Base-by-base conservation (phyloP, 345 rosid genomes). In the Rhodomyrtus tomentosa region DNA sequence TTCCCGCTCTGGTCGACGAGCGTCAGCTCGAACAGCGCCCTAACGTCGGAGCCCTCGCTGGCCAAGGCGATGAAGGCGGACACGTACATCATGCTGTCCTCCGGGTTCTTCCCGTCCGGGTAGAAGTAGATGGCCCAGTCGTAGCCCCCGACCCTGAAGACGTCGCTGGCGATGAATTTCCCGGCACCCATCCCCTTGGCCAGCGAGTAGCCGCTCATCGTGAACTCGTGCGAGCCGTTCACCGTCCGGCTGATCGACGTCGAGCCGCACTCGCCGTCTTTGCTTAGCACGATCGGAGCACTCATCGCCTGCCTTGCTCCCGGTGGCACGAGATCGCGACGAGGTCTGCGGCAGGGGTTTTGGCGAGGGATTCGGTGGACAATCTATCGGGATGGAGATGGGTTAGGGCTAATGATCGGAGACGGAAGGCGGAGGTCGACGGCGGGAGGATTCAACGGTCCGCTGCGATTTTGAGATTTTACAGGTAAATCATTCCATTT, bases 71-170 rank as follows among this genome's bases (percentile, higher is more conserved):
- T 88, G 84, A 90, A 90, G 55, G 87, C 80, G 40, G 89, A 89
- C 24, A 90, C 90, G 59, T 87, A 82, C 6, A 85, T 42, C 27
- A 86, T 74, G 42, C 88, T 89, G 82, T 90, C 90, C 84, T 90
- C 89, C 50, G 84, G 74, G 87, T 88, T 89, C 84, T 90, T 90
- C 12, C 90, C 92, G 83, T 90, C 90, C 10, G 90, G 90, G 62
- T 90, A 90, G 36, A 90, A 90, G 80, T 89, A 90, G 84, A 90
- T 80, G 38, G 92, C 92, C 92, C 90, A 88, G 49, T 87, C 87
- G 76, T 85, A 90, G 20, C 92, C 92, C 27, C 92, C 92, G 21
- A 90, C 85, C n/a, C 82, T 42, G 84, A 90, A 90, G 53, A 83
- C 88, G 7, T 90, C 92, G 21, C 89, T 87, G 11, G 89, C 85